phyloP scores from a whole-genome alignment of 148 eudicot genomes.

The Camellia sinensis region DNA sequence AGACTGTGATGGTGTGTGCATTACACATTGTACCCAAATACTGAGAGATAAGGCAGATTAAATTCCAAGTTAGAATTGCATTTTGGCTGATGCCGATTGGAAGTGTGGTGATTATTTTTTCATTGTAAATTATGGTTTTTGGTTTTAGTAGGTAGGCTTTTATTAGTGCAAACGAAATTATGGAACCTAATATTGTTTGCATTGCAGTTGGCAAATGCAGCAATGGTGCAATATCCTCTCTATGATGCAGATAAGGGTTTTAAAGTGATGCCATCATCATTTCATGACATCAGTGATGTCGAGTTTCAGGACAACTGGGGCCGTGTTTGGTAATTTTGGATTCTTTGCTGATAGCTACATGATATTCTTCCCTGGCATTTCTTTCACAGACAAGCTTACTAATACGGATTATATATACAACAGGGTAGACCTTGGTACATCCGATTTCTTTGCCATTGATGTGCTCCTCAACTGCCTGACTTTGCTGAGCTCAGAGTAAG shows the following conservation, averaged over 20 bases:
- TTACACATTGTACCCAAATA: too few relatives aligned
- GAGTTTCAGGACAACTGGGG: slow-evolving; percentile 99
- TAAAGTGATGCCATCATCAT: slow-evolving; percentile 82
- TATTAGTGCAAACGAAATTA: not conserved
- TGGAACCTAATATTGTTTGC: not conserved
- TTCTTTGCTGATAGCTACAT: slow-evolving; percentile 8
- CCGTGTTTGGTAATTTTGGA: slow-evolving; percentile 64
- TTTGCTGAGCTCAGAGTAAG: slow-evolving; percentile 93
- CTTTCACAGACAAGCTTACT: slow-evolving; percentile 4
- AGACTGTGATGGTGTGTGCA: not conserved
- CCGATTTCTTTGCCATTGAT: slow-evolving; percentile 81
- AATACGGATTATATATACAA: slow-evolving; percentile 16
- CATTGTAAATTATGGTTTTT: not conserved
- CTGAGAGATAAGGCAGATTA: not conserved
- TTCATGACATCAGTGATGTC: slow-evolving; percentile 86
- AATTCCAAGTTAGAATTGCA: not conserved
- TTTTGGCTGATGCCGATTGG: slow-evolving; percentile 8
- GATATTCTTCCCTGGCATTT: not conserved
- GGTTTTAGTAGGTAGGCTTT: not conserved
- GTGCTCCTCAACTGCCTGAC: slow-evolving; percentile 89
- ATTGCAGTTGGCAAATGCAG: slow-evolving; percentile 64
- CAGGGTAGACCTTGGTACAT: slow-evolving; percentile 98
- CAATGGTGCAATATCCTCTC: slow-evolving; percentile 73
- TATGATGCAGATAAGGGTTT: slow-evolving; percentile 81
- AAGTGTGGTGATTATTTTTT: not conserved